Evolutionary conservation across 73 alveolate genomes (phyloP).

Genomic region (Paramecium primaurelia): DNA sequence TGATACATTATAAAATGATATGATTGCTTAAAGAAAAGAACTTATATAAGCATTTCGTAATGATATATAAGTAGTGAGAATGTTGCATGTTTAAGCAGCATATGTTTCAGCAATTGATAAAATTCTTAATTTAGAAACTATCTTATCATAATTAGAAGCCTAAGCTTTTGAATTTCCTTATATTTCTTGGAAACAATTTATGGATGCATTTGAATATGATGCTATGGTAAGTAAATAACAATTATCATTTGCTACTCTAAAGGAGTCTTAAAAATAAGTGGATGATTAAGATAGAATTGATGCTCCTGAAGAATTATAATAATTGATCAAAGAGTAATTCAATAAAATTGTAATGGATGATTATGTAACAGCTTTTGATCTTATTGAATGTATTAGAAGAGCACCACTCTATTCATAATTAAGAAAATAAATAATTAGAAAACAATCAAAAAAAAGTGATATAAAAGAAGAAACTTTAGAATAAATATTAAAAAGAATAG

Average conservation of each 20-base stretch:
- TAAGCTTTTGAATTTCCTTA: conserved; percentile 29
- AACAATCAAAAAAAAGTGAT: conserved; percentile 43
- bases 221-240: not conserved
- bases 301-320: conserved; percentile 28
- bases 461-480: conserved; percentile 68
- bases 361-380: conserved; percentile 8
- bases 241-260: conserved; percentile 5
- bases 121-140: conserved; percentile 44
- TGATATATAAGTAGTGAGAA: conserved; percentile 48
- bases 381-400: conserved; percentile 40
- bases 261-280: conserved; percentile 1
- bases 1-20: conserved; percentile 29
- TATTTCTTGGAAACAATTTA: conserved; percentile 50
- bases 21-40: conserved; percentile 33
- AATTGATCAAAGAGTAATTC: not conserved
- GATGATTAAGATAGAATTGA: conserved; percentile 15
- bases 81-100: conserved; percentile 49
- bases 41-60: conserved; percentile 37
- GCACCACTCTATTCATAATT: conserved; percentile 43
- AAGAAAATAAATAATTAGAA: not conserved
- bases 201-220: conserved; percentile 48
- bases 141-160: conserved; percentile 44
- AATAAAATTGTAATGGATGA: conserved; percentile 24
- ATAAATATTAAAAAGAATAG: conserved; percentile 79
- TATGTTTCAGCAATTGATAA: conserved; percentile 55